Conservation (phyloP, 2,329 filamentous ascomycete genomes). For the Ophiostoma perfectum region DNA sequence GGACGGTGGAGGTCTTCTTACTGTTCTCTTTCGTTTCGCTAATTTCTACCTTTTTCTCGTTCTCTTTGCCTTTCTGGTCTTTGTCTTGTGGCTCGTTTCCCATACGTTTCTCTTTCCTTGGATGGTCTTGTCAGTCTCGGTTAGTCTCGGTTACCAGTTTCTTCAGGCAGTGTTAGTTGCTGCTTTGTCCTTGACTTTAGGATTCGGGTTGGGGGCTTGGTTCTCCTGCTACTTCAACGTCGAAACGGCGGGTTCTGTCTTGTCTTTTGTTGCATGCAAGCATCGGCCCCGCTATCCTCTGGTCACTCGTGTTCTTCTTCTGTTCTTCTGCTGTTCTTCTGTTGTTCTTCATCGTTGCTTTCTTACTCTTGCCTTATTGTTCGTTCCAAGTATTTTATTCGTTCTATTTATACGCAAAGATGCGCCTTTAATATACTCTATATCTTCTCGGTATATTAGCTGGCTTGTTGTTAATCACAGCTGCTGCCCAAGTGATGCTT, state of each 20-base stretch:
- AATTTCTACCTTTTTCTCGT: background rate
- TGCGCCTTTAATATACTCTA: background rate
- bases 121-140: too few species aligned
- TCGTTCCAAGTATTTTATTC: too few species aligned
- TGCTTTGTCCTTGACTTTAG: too few species aligned
- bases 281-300: background rate
- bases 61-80: background rate
- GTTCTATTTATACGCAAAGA: background rate
- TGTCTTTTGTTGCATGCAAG: constrained; percentile 1
- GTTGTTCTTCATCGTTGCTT: background rate
- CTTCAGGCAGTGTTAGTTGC: too few species aligned
- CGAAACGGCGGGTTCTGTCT: background rate
- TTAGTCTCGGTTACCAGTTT: too few species aligned
- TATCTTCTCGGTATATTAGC: background rate
- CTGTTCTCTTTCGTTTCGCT: background rate
- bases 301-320: background rate
- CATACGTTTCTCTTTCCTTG: too few species aligned
- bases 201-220: background rate
- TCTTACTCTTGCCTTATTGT: background rate
- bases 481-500: too few species aligned
- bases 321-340: background rate
- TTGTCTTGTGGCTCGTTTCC: background rate
- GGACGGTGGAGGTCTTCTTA: background rate
- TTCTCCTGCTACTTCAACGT: background rate
- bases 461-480: background rate